Base-by-base conservation (phyloP, 2,329 filamentous ascomycete genomes). In the Trichoderma atroviride region DNA sequence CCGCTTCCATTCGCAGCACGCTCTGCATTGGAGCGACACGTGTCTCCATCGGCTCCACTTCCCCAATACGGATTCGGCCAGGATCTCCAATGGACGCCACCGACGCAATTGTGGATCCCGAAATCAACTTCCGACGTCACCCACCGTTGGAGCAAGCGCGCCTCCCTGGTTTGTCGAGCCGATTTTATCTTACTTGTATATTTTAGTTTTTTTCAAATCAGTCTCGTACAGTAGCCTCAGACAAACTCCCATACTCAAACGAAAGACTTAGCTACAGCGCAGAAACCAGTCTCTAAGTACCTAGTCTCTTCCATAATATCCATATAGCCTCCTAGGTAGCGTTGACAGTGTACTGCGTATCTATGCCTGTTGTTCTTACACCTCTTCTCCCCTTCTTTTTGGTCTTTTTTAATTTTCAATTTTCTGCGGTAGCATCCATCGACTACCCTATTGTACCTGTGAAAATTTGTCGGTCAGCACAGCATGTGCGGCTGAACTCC, bases 41-140 rank as follows among this genome's bases (percentile, higher is more conserved):
- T 75, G 75, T 75, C 71, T 70, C 69, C 24, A 24, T 40, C 31
- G 37, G 50, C 19, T 57, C 63, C 73, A 72, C 66, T 72, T 74
- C 73, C 75, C 74, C 71, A 76, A 71, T 71, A 68, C 73, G 72
- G 76, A 76, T 76, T 71, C 70, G 73, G 75, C 74, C 70, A 70
- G 75, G 72, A 77, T 75, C 72, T 74, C 71, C 70, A 71, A 75
- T 76, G 75, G 73, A 69, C 71, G 71, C 71, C 75, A 70, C 73
- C 74, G 76, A 77, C 76, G 76, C 76, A 72, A 72, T 71, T 47
- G 66, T 55, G 68, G 59, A 47, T 14, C 68, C 50, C 14, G 43
- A n/a, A 47, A 22, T 55, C 59, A 29, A 47, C 62, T 55, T 37
- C 52, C 47, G 69, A 70, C 69, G 69, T 70, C 69, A 70, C 65